These are phyloP conservation scores for Trichophaea hybrida DNA, from an alignment of 2,329 filamentous ascomycete genomes.

Conservation along the genomic window DNA sequence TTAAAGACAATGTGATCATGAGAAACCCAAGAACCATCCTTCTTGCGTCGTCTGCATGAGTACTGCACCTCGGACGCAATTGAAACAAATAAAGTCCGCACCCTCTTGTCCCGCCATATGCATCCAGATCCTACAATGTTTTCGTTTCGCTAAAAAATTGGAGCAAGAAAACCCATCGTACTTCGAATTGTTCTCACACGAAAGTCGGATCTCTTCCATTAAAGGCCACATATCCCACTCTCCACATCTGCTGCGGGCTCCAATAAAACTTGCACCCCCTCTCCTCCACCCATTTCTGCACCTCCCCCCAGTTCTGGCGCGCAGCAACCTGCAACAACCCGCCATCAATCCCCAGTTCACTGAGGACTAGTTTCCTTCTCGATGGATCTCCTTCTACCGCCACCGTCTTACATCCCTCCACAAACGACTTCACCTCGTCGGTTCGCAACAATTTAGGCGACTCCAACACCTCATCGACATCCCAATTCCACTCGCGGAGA, in stretches of 20 bases:
- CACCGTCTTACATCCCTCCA: neutral
- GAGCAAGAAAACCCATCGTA: neutral
- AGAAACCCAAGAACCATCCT: too few relatives aligned
- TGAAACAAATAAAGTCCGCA: too few relatives aligned
- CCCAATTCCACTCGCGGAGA: slow-evolving; percentile 16
- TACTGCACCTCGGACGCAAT: too few relatives aligned
- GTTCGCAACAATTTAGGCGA: neutral
- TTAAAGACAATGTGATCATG: too few relatives aligned
- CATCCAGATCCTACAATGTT: too few relatives aligned
- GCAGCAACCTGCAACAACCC: slow-evolving; percentile 3
- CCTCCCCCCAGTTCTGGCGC: slow-evolving; percentile 1
- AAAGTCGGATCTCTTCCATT: slow-evolving; percentile 1
- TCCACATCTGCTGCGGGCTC: slow-evolving; percentile 1
- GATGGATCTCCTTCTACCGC: neutral
- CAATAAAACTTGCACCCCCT: slow-evolving; percentile 2
- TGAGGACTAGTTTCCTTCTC: neutral
- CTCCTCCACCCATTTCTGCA: neutral
- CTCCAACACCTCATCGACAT: neutral
- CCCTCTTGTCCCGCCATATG: too few relatives aligned
- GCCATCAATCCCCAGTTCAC: slow-evolving; percentile 4
- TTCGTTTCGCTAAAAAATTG: too few relatives aligned
- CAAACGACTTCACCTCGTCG: neutral
- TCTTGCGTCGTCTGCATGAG: too few relatives aligned
- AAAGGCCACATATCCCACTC: slow-evolving; percentile 1
- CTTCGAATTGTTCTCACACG: neutral